Evolutionary conservation across 306 rosid genomes (phyloP), one percentile per base, ranked within the genome.

Genomic region (Coriaria nepalensis): DNA sequence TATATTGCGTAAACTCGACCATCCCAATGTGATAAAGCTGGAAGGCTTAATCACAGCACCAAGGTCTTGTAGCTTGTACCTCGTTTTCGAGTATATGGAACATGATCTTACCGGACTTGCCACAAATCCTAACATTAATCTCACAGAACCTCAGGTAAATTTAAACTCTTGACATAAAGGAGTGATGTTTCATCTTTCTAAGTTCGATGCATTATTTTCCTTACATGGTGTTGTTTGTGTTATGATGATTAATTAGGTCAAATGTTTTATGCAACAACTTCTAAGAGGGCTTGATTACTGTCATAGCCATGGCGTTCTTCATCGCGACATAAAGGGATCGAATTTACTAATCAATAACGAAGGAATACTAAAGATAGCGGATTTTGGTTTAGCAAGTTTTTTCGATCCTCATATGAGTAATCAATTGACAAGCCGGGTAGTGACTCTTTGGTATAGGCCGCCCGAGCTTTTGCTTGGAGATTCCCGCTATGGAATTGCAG

Each of bases 321-420:
- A 84, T 45, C 94, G 94, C 45, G 94, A 84, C 73, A 84, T 84
- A 75, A 84, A 84, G 77, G 92, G 94, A 35, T 78, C 94, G 47
- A 84, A 84, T 75, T 92, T 84, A 70, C 94, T 84, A 35, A 49
- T 84, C 46, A 86, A 80, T 67, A 63, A 80, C 35, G 63, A 55
- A 49, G 94, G 94, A 57, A 59, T 68, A 63, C 68, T 84, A 61
- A 84, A 84, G 73, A 84, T 84, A 55, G 92, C 92, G 39, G 94
- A 84, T 71, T 84, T 84, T 68, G 94, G 94, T 47, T 64, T 84
- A 70, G 94, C 94, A 53, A 80, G 69, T 54, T 68, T 62, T 54
- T 70, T 65, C 48, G 79, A 78, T 41, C 83, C 94, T 33, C 64
- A 59, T 59, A 75, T 64, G 9, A 75, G 63, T 54, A 72, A 68